phyloP scores from a whole-genome alignment of 1,139 yeast species.

The Magnusiomyces sp. region DNA sequence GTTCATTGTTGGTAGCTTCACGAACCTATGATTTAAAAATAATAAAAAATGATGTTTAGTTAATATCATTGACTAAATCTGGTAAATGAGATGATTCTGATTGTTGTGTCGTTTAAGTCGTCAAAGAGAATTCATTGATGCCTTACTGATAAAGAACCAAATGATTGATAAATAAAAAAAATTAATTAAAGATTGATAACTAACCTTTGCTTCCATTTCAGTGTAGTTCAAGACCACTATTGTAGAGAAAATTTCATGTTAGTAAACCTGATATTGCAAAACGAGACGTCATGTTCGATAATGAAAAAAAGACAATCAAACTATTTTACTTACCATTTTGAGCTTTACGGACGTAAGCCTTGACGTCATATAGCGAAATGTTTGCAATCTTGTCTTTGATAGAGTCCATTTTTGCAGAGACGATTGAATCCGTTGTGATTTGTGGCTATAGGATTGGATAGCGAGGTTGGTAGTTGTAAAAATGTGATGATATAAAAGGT shows the following conservation, averaged over 20 bases:
- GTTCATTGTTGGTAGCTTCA: constrained; percentile 97
- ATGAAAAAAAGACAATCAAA: not conserved
- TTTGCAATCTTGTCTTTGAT: constrained; percentile 69
- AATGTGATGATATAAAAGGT: too few species aligned
- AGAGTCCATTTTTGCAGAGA: constrained; percentile 43
- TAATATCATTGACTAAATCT: too few species aligned
- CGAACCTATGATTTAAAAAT: constrained; percentile 34
- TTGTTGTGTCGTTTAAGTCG: not conserved
- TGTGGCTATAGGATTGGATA: too few species aligned
- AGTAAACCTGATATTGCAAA: constrained; percentile 3
- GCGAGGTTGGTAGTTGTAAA: too few species aligned
- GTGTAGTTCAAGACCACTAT: constrained; percentile 81
- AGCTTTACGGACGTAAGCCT: constrained; percentile 95
- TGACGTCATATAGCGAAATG: constrained; percentile 85
- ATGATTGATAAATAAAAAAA: not conserved
- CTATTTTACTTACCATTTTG: constrained; percentile 52
- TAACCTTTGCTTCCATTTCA: constrained; percentile 88
- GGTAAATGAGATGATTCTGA: too few species aligned
- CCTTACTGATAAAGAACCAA: not conserved
- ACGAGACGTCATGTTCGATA: not conserved
- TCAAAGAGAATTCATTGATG: too few species aligned
- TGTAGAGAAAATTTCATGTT: constrained; percentile 19
- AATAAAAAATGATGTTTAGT: not conserved
- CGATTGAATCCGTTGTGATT: too few species aligned
- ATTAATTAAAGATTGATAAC: constrained; percentile 1